Evolutionary conservation across 768 basidiomycete species (phyloP).

Genomic region (Amanita molliuscula): DNA sequence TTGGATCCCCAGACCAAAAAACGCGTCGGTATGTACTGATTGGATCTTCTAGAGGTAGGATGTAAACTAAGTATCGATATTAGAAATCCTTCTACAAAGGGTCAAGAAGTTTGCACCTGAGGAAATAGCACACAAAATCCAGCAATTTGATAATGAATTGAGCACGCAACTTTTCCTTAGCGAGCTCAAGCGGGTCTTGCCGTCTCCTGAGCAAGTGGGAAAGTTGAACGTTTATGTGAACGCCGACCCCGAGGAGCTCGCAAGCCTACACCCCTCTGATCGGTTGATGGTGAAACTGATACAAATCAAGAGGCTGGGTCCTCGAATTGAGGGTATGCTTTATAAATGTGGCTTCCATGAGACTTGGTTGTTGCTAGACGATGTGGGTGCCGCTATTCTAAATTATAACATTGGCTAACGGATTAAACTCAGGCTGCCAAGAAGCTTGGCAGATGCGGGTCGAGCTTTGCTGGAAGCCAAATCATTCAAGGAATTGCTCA

Average conservation of each 20-base stretch:
- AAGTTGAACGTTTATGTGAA: constrained; percentile 87
- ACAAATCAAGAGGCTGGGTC: constrained; percentile 81
- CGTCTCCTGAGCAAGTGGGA: constrained; percentile 86
- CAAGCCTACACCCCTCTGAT: constrained; percentile 86
- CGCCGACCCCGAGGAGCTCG: constrained; percentile 78
- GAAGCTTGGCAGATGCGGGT: constrained; percentile 75
- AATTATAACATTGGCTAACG: not conserved
- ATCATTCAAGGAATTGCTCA: constrained; percentile 83
- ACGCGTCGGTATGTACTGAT: constrained; percentile 64
- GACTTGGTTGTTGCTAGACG: constrained; percentile 70
- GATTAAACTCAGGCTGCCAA: constrained; percentile 50
- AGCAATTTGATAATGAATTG: constrained; percentile 78
- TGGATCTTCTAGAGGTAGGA: not conserved
- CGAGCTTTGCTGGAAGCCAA: constrained; percentile 71
- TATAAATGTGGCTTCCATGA: constrained; percentile 87
- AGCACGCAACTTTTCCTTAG: constrained; percentile 86
- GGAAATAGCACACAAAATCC: constrained; percentile 74
- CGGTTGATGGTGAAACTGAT: constrained; percentile 96
- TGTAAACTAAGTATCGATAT: constrained; percentile 3
- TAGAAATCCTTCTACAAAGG: constrained; percentile 89
- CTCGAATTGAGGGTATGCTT: constrained; percentile 92
- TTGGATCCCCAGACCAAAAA: constrained; percentile 88
- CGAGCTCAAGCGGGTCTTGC: constrained; percentile 80
- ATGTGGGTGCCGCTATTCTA: constrained; percentile 34
- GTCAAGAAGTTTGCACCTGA: constrained; percentile 78